phyloP scores from a whole-genome alignment of 306 rosid species.

The Vachellia collinsii region DNA sequence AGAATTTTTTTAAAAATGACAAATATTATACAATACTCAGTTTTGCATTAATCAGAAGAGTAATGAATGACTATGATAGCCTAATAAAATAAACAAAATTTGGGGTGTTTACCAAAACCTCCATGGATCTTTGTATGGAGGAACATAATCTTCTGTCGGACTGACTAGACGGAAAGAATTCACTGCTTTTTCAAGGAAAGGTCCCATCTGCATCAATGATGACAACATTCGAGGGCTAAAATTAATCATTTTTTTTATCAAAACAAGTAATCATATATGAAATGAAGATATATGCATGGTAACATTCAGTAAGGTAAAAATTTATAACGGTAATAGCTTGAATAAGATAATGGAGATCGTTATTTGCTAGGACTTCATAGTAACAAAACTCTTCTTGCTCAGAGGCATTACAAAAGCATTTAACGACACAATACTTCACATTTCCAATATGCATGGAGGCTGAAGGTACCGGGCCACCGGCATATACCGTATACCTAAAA shows the following conservation, averaged over 20 bases:
- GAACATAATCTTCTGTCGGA: constrained; percentile 83
- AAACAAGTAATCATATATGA: no score
- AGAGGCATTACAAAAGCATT: not conserved
- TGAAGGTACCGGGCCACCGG: not conserved
- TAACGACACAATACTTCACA: constrained; percentile 4
- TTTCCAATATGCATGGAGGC: not conserved
- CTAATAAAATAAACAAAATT: constrained; percentile 29
- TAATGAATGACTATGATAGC: not conserved
- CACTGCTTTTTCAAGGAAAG: constrained; percentile 66
- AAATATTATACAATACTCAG: constrained; percentile 23
- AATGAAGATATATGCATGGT: not conserved
- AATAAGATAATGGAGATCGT: not conserved
- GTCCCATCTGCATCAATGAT: constrained; percentile 75
- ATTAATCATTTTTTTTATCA: no score
- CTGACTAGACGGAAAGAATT: constrained; percentile 82
- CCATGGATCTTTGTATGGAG: constrained; percentile 98
- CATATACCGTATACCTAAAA: not conserved
- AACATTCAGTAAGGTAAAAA: not conserved
- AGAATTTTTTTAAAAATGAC: not conserved
- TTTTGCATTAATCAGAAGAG: not conserved
- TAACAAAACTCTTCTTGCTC: no score
- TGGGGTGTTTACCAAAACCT: constrained; percentile 83
- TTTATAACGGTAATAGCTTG: not conserved
- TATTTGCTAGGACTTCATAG: not conserved
- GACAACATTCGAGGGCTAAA: not conserved